Evolutionary conservation across 1,139 yeast genomes (phyloP), one percentile per base, ranked within the genome.

Genomic region (Magnusiomyces tetraspermus): DNA sequence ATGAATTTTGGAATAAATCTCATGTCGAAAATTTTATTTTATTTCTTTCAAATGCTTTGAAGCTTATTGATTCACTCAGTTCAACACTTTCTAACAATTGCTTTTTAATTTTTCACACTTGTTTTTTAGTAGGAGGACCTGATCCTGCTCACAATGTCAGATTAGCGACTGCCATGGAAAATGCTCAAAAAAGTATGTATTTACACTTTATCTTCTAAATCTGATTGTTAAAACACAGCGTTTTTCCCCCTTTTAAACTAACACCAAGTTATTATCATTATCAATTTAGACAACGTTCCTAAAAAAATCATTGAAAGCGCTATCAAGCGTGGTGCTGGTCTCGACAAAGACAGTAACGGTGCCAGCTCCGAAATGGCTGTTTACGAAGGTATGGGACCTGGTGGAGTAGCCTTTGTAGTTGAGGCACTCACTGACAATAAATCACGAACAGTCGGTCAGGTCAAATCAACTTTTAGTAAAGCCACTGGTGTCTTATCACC

Each of bases 371-470:
- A 77, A 49, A 68, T 75, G 17, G 80, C 77, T 33, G 59, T 78
- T n/a, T 92, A 90, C 68, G 98, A 92, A 66, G 96, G 92, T 24
- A 74, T 89, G 68, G 97, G 94, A 0, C 96, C 97, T 0, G 95
- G 90, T 1, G 96, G 96, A 0, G 87, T 86, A 2, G 88, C 96
- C 0, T 74, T 89, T 51, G 78, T 92, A 3, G 79, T 89, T 8
- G 96, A 87, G 62, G 90, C 95, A 0, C 73, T 82, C 51, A 90
- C 97, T 0, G 97, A 90, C 67, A 92, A 88, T 68, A 87, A 85
- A 67, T 82, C 85, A 53, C 73, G 97, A 52, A 83, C 97, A 0
- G 78, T 89, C 30, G 83, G 86, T 26, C 74, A 77, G 52, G 83
- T 92, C 4, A 80, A 92, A 61, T 80, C 86, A 13, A 84, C 88